These are phyloP conservation scores for Dioszegia aurantiaca DNA, from an alignment of 768 basidiomycete genomes.

Conservation along the genomic window DNA sequence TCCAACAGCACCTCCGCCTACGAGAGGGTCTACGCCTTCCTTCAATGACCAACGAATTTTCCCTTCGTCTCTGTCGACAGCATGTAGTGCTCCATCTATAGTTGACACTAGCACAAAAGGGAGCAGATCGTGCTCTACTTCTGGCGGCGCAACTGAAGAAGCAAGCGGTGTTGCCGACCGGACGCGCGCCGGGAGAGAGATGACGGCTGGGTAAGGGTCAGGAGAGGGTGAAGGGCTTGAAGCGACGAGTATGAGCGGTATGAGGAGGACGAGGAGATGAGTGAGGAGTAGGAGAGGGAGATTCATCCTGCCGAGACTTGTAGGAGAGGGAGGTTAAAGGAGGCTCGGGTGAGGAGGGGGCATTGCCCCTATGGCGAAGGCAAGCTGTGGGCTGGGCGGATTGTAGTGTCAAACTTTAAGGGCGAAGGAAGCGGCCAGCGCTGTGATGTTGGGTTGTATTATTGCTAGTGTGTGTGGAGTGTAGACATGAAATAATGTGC, in stretches of 20 bases:
- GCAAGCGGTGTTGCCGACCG: conserved; percentile 13
- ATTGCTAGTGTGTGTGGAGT: too few relatives aligned
- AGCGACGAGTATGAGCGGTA: conserved; percentile 28
- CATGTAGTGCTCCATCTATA: conserved; percentile 92
- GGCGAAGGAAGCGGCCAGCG: too few relatives aligned
- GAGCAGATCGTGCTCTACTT: conserved; percentile 62
- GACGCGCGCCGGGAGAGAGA: conserved; percentile 29
- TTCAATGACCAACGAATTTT: conserved; percentile 84
- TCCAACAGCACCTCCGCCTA: conserved; percentile 25
- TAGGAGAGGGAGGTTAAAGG: not conserved
- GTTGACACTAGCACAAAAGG: conserved; percentile 86
- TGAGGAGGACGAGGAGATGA: conserved; percentile 25
- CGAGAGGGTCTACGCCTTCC: conserved; percentile 51
- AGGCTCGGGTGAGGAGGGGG: not conserved
- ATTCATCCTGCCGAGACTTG: conserved; percentile 16
- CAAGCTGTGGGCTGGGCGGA: too few relatives aligned
- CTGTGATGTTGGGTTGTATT: too few relatives aligned
- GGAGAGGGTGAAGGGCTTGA: conserved; percentile 19
- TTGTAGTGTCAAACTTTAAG: too few relatives aligned
- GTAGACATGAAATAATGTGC: too few relatives aligned
- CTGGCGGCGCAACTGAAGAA: conserved; percentile 11
- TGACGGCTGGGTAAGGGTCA: conserved; percentile 37
- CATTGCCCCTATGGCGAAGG: not conserved
- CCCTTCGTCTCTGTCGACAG: conserved; percentile 81
- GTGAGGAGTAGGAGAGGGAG: conserved; percentile 13